Conservation (phyloP, 768 basidiomycete genomes). For the Aureoboletus auriporus region DNA sequence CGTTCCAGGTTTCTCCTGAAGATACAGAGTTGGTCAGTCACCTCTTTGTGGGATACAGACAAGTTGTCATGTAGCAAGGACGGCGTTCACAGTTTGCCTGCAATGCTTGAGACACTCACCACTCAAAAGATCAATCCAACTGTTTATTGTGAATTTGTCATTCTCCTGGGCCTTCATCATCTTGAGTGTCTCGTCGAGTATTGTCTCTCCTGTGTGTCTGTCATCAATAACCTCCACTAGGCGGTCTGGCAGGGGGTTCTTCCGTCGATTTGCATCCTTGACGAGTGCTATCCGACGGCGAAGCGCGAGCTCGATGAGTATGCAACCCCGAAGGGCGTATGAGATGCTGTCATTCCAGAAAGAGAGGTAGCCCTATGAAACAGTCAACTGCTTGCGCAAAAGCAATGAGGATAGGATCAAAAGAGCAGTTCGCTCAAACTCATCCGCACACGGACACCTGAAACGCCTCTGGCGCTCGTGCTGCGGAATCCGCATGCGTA, state of each 20-base stretch:
- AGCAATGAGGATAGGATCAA: conserved; percentile 17
- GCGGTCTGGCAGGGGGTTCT: conserved; percentile 74
- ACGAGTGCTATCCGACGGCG: conserved; percentile 90
- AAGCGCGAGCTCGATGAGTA: conserved; percentile 95
- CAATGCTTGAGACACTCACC: conserved; percentile 43
- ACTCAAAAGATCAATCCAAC: conserved; percentile 92
- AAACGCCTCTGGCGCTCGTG: conserved; percentile 7
- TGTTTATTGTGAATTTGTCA: conserved; percentile 62
- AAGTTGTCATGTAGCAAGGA: not conserved
- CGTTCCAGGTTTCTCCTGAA: conserved; percentile 98
- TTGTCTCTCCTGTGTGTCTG: conserved; percentile 90
- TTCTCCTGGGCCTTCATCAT: conserved; percentile 85
- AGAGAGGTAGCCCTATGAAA: conserved; percentile 78
- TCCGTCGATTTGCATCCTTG: conserved; percentile 69
- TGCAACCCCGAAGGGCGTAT: conserved; percentile 97
- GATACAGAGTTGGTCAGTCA: conserved; percentile 1
- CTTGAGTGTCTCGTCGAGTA: conserved; percentile 91
- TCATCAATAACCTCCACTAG: conserved; percentile 91
- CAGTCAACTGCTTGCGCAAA: conserved; percentile 8
- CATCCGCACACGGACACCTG: conserved; percentile 1
- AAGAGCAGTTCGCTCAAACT: conserved; percentile 2
- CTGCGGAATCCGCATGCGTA: conserved; percentile 16
- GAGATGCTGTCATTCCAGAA: conserved; percentile 99
- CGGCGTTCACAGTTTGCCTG: not conserved
- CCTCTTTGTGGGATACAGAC: not conserved